Percentiles rank a stretch among this genome's conserved stretches.
Evolutionary conservation across 768 basidiomycete species (phyloP).

Genomic region (Serendipita sp.): DNA sequence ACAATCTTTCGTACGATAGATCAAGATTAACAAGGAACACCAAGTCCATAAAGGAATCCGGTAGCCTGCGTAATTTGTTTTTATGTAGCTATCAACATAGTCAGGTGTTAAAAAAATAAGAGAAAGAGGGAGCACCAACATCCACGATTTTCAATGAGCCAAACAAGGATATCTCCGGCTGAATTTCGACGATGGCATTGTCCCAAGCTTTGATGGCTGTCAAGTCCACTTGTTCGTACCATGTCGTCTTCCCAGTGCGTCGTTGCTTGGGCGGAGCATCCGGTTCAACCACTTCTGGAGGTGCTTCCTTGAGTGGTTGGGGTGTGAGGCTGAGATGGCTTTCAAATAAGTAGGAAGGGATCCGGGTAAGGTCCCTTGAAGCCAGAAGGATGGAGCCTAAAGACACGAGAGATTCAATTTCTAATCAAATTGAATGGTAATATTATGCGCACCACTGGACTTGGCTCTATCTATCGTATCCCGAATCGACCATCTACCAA

Average conservation of each 20-base stretch:
- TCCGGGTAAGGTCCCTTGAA: constrained; percentile 41
- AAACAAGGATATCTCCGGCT: constrained; percentile 71
- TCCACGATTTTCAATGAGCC: constrained; percentile 69
- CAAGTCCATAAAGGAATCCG: constrained; percentile 52
- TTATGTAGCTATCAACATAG: constrained; percentile 43
- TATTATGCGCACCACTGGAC: constrained; percentile 45
- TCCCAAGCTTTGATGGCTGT: constrained; percentile 62
- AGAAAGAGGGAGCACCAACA: constrained; percentile 29
- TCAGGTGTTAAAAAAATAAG: neutral
- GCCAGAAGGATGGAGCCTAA: constrained; percentile 29
- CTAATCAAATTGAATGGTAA: neutral
- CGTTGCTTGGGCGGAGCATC: constrained; percentile 17
- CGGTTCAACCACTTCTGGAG: constrained; percentile 36
- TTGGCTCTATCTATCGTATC: constrained; percentile 67
- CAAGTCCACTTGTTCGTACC: constrained; percentile 75
- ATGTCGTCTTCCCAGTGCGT: constrained; percentile 34
- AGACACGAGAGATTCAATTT: neutral
- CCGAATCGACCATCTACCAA: constrained; percentile 50
- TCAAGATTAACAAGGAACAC: constrained; percentile 51
- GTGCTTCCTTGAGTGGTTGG: constrained; percentile 47
- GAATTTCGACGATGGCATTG: constrained; percentile 65
- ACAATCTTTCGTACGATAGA: constrained; percentile 33
- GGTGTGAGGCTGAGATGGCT: constrained; percentile 65
- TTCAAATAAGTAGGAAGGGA: constrained; percentile 67
- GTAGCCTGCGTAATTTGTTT: constrained; percentile 49